phyloP scores from a whole-genome alignment of 2,329 filamentous ascomycete genomes.

The Alternaria conjuncta region DNA sequence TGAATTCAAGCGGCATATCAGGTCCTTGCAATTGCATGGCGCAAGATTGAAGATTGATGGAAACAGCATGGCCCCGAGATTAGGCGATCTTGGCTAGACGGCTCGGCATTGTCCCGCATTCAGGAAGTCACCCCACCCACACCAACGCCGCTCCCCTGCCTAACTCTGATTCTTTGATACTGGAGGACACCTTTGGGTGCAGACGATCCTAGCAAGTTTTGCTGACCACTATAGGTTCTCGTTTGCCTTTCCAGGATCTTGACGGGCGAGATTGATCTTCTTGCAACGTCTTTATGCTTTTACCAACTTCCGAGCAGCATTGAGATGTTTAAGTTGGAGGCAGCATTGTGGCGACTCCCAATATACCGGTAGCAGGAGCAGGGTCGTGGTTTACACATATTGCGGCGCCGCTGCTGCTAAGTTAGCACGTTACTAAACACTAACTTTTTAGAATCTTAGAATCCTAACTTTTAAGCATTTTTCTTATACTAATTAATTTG shows the following conservation, averaged over 20 bases:
- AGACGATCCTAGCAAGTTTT: neutral
- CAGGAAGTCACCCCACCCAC: neutral
- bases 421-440: too few relatives aligned
- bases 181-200: neutral
- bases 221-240: neutral
- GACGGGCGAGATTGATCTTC: neutral
- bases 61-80: neutral
- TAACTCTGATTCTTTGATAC: neutral
- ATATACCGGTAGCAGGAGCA: neutral
- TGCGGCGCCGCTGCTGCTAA: neutral
- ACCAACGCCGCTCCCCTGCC: neutral
- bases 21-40: neutral
- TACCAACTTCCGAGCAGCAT: neutral
- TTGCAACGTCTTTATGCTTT: neutral
- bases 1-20: neutral
- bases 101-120: neutral
- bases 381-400: neutral
- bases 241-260: neutral
- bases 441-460: too few relatives aligned
- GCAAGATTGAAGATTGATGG: neutral
- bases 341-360: neutral
- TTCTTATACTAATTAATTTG: too few relatives aligned
- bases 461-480: too few relatives aligned
- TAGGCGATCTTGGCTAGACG: constrained; percentile 1
- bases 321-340: neutral